These are phyloP conservation scores for Sporothrix variecibatus DNA, from an alignment of 2,329 filamentous ascomycete species.

Conservation along the genomic window DNA sequence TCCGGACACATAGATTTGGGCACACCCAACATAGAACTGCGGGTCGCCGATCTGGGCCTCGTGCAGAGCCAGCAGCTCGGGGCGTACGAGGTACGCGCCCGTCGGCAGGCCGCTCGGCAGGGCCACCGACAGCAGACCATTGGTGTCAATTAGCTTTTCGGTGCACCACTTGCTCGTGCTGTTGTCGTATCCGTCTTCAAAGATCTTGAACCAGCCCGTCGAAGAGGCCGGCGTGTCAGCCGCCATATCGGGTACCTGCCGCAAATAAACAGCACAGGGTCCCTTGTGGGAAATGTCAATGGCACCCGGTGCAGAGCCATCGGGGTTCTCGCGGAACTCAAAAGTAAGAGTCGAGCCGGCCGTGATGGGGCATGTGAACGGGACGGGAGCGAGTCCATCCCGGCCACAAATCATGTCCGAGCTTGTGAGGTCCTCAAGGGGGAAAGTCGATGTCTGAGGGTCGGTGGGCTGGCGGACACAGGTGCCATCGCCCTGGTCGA, in stretches of 20 bases:
- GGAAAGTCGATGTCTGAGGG: slow-evolving; percentile 54
- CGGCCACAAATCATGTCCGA: slow-evolving; percentile 68
- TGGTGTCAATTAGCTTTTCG: slow-evolving; percentile 64
- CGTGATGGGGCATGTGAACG: slow-evolving; percentile 51
- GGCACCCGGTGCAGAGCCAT: slow-evolving; percentile 54
- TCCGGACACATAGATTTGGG: slow-evolving; percentile 63
- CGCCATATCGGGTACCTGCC: slow-evolving; percentile 62
- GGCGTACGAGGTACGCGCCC: slow-evolving; percentile 71
- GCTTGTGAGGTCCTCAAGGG: slow-evolving; percentile 59
- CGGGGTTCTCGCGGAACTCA: slow-evolving; percentile 64
- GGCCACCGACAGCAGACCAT: slow-evolving; percentile 63
- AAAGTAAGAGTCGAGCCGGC: slow-evolving; percentile 64
- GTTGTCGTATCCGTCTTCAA: slow-evolving; percentile 65
- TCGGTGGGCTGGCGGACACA: slow-evolving; percentile 68
- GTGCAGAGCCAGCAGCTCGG: slow-evolving; percentile 71
- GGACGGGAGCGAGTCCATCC: slow-evolving; percentile 48
- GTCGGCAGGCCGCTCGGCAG: slow-evolving; percentile 62
- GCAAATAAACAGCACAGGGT: slow-evolving; percentile 73
- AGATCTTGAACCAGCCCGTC: slow-evolving; percentile 77
- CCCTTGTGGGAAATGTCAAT: slow-evolving; percentile 66
- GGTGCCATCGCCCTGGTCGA: slow-evolving; percentile 68
- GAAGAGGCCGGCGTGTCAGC: slow-evolving; percentile 55
- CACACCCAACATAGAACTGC: slow-evolving; percentile 75
- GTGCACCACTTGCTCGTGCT: slow-evolving; percentile 65
- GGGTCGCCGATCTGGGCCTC: slow-evolving; percentile 59